Base-by-base conservation (phyloP, 2,329 filamentous ascomycete species). In the Epichloe brachyelytri region DNA sequence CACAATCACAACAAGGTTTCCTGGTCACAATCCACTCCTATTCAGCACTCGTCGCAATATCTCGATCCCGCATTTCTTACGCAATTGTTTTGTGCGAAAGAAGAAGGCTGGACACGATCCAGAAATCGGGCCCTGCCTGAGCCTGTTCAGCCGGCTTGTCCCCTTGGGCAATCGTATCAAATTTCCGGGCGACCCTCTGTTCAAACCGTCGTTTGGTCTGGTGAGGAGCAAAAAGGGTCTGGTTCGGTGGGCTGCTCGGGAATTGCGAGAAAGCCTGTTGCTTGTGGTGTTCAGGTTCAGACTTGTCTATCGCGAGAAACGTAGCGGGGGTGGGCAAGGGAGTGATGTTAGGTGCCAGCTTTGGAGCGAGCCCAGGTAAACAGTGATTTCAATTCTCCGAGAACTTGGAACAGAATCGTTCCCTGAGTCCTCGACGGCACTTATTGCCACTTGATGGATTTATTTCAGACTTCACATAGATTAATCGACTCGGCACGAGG, bases 1-100 rank as follows among this genome's bases (percentile, higher is more conserved):
- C 17, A 6, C 46, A 14, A 19, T 14, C 5, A 34, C 22, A n/a
- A 41, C 37, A 15, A 50, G 44, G 5, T 19, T 50, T 11, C 46
- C 49, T 7, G 52, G 51, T 30, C 59, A 57, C 19, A 68, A 66
- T 51, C 64, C 65, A 17, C 67, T 68, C 38, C 59, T 60, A 41
- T 65, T 68, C 57, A 62, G 63, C 46, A 67, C 64, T n/a, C 59
- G 56, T 17, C 53, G 65, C 54, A 58, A 61, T 51, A 51, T 67
- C 4, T 26, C 48, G 40, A 54, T 53, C 15, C 52, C 59, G 4
- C 57, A 62, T 3, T 57, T 61, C 37, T 50, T 57, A 2, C 33
- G 62, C 1, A 55, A 57, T 4, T 58, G 51, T 17, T 57, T 62
- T 50, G 44, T 3, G 12, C 15, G 26, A 26, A 46, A 34, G 11